Evolutionary conservation across 176 grass and related monocot genomes (phyloP), one percentile per base, ranked within the genome.

Genomic region (Microstegium vimineum): DNA sequence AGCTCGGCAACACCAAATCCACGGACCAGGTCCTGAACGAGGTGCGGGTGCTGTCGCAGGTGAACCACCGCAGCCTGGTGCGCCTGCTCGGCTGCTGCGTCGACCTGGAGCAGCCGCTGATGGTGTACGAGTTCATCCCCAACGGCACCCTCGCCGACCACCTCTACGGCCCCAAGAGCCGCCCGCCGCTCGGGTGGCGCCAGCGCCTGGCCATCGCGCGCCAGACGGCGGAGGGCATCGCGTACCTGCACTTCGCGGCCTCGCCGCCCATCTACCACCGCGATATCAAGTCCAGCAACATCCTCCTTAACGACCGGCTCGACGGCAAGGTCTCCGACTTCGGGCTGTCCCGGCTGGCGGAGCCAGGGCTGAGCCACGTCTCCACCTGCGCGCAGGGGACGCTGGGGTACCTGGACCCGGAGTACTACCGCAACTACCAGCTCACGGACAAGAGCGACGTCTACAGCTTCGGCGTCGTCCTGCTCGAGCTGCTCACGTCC

Each of bases 401-500:
- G 0, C 77, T 97, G 2, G 94, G 94, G 1, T 97, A 97, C 62
- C 91, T 97, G 3, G 91, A 97, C 41, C 91, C 91, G 33, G 94
- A 97, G 78, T 97, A 97, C 82, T 93, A 91, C 75, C 91, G 86
- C 38, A 97, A 93, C 69, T 97, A 91, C 74, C 91, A 97, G 52
- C 86, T 93, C 62, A 93, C 94, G 2, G 93, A 95, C 71, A 95
- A 95, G 85, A 95, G 92, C 71, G 95, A 97, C 83, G 95, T 97
- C 4, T 97, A 97, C 84, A 97, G 95, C 81, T 97, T 97, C 73
- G 95, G 95, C 46, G 95, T 97, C 10, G 95, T 97, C 17, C 95
- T 97, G 5, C 56, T 86, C 13, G 95, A 97, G 90, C 88, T 97
- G n/a, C 81, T 94, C 14, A 95, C 93, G 1, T 84, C 88, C n/a